Percentiles rank a stretch among this genome's conserved stretches.
Conservation (phyloP, 2,329 filamentous ascomycete genomes). For the Hypoxylon sp. region DNA sequence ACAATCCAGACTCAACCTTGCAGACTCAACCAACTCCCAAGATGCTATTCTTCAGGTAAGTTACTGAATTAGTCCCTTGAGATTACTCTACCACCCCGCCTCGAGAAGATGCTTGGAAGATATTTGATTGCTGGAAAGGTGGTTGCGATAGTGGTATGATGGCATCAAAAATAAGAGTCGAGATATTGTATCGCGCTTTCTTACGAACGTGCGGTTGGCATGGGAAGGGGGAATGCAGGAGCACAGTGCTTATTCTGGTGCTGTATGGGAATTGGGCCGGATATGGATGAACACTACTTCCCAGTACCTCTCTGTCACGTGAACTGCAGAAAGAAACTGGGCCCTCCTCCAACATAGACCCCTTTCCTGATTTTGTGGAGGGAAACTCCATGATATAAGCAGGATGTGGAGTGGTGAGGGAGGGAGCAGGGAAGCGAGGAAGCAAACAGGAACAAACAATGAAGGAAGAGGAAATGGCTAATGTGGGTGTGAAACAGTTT, state of each 20-base stretch:
- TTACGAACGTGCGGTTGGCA: neutral
- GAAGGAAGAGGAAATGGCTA: slow-evolving; percentile 16
- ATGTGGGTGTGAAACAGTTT: slow-evolving; percentile 70
- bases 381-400: neutral
- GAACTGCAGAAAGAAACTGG: slow-evolving; percentile 4
- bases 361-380: neutral
- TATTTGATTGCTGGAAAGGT: neutral
- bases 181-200: neutral
- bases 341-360: neutral
- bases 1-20: slow-evolving; percentile 6
- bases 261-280: neutral
- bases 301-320: slow-evolving; percentile 38
- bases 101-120: neutral
- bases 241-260: neutral
- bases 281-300: slow-evolving; percentile 5
- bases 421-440: neutral
- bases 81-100: neutral
- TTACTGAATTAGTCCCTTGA: neutral
- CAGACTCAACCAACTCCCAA: slow-evolving; percentile 6
- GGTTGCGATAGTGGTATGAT: slow-evolving; percentile 1
- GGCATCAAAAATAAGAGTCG: neutral
- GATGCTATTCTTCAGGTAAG: slow-evolving; percentile 52
- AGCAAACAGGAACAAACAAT: neutral
- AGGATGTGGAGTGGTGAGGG: neutral
- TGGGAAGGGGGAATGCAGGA: neutral